Evolutionary conservation across 768 basidiomycete genomes (phyloP).

Genomic region (Leccinum disarticulatum): DNA sequence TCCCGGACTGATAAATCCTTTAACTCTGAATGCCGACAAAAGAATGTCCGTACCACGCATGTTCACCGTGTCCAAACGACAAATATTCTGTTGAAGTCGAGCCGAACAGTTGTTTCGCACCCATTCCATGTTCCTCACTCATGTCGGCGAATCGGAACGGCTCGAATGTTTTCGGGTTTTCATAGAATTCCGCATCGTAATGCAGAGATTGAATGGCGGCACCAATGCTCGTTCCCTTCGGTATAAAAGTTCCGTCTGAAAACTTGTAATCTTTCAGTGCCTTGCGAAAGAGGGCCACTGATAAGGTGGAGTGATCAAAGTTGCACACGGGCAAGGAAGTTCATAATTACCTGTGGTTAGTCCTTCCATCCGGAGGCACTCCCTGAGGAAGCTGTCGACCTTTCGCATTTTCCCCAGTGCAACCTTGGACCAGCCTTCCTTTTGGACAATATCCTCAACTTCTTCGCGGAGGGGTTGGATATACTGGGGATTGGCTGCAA

Average conservation of each 20-base stretch:
- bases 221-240: neutral
- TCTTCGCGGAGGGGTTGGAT: neutral
- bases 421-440: neutral
- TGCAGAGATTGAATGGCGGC: neutral
- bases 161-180: neutral
- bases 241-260: neutral
- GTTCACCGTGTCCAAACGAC: neutral
- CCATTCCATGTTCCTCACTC: neutral
- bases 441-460: neutral
- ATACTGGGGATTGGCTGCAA: neutral
- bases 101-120: neutral
- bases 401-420: neutral
- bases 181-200: neutral
- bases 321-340: too few relatives aligned
- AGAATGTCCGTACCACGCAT: neutral
- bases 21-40: too few relatives aligned
- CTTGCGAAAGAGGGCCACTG: neutral
- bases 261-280: neutral
- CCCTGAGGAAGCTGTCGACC: neutral
- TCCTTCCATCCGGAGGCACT: neutral
- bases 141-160: neutral
- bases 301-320: neutral
- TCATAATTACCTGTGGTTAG: neutral
- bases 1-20: conserved; percentile 6
- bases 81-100: neutral